Base-by-base conservation (phyloP, 768 basidiomycete species). In the Pisolithus tinctorius region DNA sequence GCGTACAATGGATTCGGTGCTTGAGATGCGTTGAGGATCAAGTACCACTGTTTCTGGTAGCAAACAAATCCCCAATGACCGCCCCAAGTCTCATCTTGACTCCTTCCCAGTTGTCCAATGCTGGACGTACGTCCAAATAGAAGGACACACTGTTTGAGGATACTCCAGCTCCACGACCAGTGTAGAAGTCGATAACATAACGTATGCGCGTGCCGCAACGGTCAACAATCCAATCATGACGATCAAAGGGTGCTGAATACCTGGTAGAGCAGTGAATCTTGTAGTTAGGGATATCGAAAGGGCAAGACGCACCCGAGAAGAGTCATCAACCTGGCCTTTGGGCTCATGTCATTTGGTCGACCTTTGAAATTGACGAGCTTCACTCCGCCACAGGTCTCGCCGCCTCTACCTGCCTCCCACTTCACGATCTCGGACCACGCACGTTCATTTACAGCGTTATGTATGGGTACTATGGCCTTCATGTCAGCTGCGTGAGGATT, bases 171-270 rank as follows among this genome's bases (percentile, higher is more conserved):
- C 67, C 72, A 31, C 81, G 81, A 16, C 95, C 95, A 3, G 89
- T 88, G 72, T 99, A 99, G 69, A 98, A 99, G 70, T 99, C 96
- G 61, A 99, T 96, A 53, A 99, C 83, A 71, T 99, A 99, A 47
- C 95, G 84, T 64, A 93, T 76, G 51, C 81, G 83, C 8, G 80
- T 81, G 5, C 93, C 95, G 63, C 94, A 96, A 31, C 95, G 84
- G 67, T 96, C 93, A 46, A 99, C 84, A 46, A 91, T 68, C 96
- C 96, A 99, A 67, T 98, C 95, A 58, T 99, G 96, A 49, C 92
- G 76, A 66, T 99, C 96, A 69, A 99, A 99, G 0, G 96, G 96
- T 23, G 90, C 77, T 26, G 89, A 78, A 67, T 96, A 99, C 10
- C 95, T 99, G 59, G 6, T 27, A 30, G 40, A 42, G 6, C 11